Percentiles rank a stretch among this genome's conserved stretches.
phyloP scores from a whole-genome alignment of 202 grass and related monocot species.

The Zoysia matrella region DNA sequence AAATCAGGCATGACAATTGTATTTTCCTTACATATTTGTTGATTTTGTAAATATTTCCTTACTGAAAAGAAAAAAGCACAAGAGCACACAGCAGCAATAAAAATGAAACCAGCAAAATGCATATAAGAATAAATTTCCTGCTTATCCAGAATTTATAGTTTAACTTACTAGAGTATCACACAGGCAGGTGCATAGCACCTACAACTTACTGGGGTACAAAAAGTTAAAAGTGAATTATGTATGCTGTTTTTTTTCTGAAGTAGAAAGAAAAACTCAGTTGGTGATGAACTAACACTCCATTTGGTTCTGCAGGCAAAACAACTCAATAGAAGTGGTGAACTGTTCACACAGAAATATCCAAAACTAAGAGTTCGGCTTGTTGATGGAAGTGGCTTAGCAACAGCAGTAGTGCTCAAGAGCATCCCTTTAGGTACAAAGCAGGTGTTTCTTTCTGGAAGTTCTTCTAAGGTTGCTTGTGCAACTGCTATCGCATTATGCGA shows the following conservation, averaged over 20 bases:
- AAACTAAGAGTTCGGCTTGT: constrained; percentile 81
- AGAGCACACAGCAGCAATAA: background rate
- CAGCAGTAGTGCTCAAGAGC: constrained; percentile 74
- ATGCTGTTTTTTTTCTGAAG: constrained; percentile 6
- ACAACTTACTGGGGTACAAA: constrained; percentile 7
- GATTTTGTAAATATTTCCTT: background rate
- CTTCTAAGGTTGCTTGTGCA: constrained; percentile 65
- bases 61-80: constrained; percentile 16
- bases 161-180: background rate
- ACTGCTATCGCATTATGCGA: constrained; percentile 66
- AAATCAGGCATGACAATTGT: constrained; percentile 66
- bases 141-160: background rate
- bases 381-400: constrained; percentile 92
- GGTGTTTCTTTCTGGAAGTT: constrained; percentile 60
- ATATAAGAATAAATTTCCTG: background rate
- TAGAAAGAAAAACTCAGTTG: background rate
- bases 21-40: constrained; percentile 6
- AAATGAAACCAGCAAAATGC: background rate
- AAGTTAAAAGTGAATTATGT: constrained; percentile 8
- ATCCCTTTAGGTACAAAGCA: constrained; percentile 60
- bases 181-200: background rate
- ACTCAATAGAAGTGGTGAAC: constrained; percentile 73
- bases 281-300: background rate
- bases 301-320: constrained; percentile 52
- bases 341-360: constrained; percentile 84